Evolutionary conservation across 768 basidiomycete genomes (phyloP).

Genomic region (Kwoniella sp.): DNA sequence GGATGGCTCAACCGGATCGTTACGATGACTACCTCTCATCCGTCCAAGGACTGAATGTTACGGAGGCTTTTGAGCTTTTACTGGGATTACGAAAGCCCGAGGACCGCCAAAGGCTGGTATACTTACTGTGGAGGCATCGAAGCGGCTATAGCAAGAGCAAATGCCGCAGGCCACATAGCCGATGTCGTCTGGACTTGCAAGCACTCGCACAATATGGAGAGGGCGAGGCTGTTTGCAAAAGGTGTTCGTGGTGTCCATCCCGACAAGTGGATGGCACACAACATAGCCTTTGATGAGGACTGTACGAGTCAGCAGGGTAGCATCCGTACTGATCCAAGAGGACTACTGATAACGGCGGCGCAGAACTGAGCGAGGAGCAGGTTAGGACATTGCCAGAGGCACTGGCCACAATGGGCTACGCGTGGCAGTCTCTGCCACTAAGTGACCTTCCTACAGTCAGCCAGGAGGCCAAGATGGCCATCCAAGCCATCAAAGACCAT

Average conservation of each 20-base stretch:
- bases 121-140: slow-evolving; percentile 21
- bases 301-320: no score
- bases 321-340: no score
- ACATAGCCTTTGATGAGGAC: slow-evolving; percentile 7
- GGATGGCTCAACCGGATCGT: slow-evolving; percentile 2
- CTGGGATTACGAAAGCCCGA: slow-evolving; percentile 16
- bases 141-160: slow-evolving; percentile 14
- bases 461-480: not conserved
- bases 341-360: no score
- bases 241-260: slow-evolving; percentile 11
- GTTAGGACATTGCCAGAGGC: not conserved
- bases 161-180: slow-evolving; percentile 1
- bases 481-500: slow-evolving; percentile 2
- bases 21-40: slow-evolving; percentile 12
- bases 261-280: slow-evolving; percentile 28
- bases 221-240: slow-evolving; percentile 7
- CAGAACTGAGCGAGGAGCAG: not conserved
- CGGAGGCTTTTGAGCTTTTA: slow-evolving; percentile 18
- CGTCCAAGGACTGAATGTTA: slow-evolving; percentile 13
- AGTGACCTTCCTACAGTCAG: not conserved
- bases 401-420: slow-evolving; percentile 8
- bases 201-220: not conserved
- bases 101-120: slow-evolving; percentile 19
- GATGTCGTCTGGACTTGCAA: slow-evolving; percentile 22
- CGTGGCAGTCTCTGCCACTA: slow-evolving; percentile 7